Evolutionary conservation across 768 basidiomycete genomes (phyloP), one percentile per base, ranked within the genome.

Genomic region (Pisolithus marmoratus): DNA sequence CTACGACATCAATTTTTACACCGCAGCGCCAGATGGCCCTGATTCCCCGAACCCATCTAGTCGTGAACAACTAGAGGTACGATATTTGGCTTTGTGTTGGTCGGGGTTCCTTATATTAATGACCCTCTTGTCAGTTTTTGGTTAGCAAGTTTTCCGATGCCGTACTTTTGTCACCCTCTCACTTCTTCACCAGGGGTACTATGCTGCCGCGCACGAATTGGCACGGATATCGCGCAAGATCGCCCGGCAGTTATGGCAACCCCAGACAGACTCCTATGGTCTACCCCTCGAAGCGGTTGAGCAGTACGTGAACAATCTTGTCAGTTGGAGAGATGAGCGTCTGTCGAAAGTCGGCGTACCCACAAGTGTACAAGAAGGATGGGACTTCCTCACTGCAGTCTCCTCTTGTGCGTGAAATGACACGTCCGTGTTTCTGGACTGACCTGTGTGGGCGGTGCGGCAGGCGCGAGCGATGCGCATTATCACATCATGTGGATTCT

Each of bases 401-500:
- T 79, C 79, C 11, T 80, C 82, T 11, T 84, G 83, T 79, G 54
- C 56, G 79, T 64, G 1, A 31, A 22, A 5, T 23, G n/a, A 9
- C 29, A 17, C 15, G 17, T 23, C 43, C 34, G 12, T 23, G 42
- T 49, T 45, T 29, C 15, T 19, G 42, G 20, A 15, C 14, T 26
- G 43, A 45, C n/a, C 15, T 45, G n/a, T 26, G 14, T 15, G 8
- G 14, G 14, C 40, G 40, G 22, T 17, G 20, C 37, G 29, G 26
- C 73, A 72, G 87, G 87, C 58, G 86, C 87, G 19, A 90, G 87
- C 62, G 89, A 94, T 63, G 88, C 90, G 26, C 90, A 87, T 26
- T 94, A 89, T 64, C 93, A 96, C 70, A 81, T 87, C 59, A 86
- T 94, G 82, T 95, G 90, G 91, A 83, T 94, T 54, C 81, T 84